Evolutionary conservation across 495 filamentous ascomycete species (phyloP).

Genomic region (Tuber magnatum): DNA sequence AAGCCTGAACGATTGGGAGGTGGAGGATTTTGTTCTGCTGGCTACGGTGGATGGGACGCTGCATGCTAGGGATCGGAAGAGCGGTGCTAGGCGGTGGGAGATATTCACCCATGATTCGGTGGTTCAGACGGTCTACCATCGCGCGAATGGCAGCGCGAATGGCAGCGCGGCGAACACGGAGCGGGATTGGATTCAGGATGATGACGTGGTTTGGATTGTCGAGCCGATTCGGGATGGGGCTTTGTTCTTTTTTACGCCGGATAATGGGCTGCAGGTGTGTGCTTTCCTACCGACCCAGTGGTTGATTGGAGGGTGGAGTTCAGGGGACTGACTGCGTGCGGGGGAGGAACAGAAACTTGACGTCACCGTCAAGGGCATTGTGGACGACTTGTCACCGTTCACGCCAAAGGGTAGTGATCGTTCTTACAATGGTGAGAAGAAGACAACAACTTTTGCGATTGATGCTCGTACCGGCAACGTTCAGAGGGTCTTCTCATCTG

Average conservation of each 20-base stretch:
- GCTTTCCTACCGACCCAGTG: conserved; percentile 14
- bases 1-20: conserved; percentile 87
- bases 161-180: conserved; percentile 48
- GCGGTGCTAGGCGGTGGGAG: conserved; percentile 73
- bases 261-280: conserved; percentile 38
- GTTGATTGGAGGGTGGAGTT: background rate
- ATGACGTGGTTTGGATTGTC: conserved; percentile 91
- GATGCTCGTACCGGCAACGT: conserved; percentile 77
- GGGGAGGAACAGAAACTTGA: conserved; percentile 50
- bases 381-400: conserved; percentile 53
- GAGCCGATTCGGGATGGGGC: conserved; percentile 83
- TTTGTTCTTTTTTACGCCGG: conserved; percentile 79
- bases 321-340: background rate
- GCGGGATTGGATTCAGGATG: conserved; percentile 54
- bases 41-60: conserved; percentile 97
- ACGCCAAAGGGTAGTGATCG: conserved; percentile 42
- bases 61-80: conserved; percentile 84
- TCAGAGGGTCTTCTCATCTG: conserved; percentile 57
- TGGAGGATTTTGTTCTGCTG: conserved; percentile 98
- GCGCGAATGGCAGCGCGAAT: conserved; percentile 62
- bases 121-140: conserved; percentile 81
- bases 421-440: conserved; percentile 86
- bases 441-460: conserved; percentile 76
- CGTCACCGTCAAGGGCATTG: conserved; percentile 62
- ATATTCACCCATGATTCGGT: conserved; percentile 74